Percentiles rank a stretch among this genome's conserved stretches.
phyloP scores from a whole-genome alignment of 495 filamentous ascomycete genomes.

The Amniculicola lignicola region DNA sequence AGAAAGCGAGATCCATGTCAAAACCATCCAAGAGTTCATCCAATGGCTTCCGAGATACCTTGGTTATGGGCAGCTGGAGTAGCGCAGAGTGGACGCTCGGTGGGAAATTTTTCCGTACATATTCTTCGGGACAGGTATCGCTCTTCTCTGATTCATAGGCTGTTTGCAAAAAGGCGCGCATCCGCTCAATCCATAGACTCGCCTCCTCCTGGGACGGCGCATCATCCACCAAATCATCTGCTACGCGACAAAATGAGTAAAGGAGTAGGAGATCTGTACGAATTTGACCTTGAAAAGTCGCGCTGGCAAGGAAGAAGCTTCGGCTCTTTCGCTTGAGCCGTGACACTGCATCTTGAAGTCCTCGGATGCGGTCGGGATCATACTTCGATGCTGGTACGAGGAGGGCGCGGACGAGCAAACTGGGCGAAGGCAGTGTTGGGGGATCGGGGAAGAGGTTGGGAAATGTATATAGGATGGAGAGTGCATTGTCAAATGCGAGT shows the following conservation, averaged over 20 bases:
- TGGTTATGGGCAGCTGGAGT: slow-evolving; percentile 51
- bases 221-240: slow-evolving; percentile 66
- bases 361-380: slow-evolving; percentile 51
- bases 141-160: slow-evolving; percentile 33
- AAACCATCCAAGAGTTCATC: slow-evolving; percentile 61
- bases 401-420: slow-evolving; percentile 47
- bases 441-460: slow-evolving; percentile 47
- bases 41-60: slow-evolving; percentile 53
- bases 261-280: slow-evolving; percentile 63
- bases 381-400: slow-evolving; percentile 46
- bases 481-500: slow-evolving; percentile 59
- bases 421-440: slow-evolving; percentile 45
- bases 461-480: slow-evolving; percentile 57
- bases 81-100: slow-evolving; percentile 48
- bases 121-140: slow-evolving; percentile 33
- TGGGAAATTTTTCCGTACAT: slow-evolving; percentile 48
- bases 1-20: slow-evolving; percentile 57
- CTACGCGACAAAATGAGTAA: slow-evolving; percentile 69
- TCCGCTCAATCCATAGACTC: slow-evolving; percentile 49
- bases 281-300: slow-evolving; percentile 59
- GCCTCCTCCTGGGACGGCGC: slow-evolving; percentile 48
- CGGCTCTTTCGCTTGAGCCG: slow-evolving; percentile 58
- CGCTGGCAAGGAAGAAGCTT: slow-evolving; percentile 66
- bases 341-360: slow-evolving; percentile 53
- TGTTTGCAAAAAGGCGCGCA: slow-evolving; percentile 51